Conservation (phyloP, 257 asterid species). For the Knoxia roxburghii region DNA sequence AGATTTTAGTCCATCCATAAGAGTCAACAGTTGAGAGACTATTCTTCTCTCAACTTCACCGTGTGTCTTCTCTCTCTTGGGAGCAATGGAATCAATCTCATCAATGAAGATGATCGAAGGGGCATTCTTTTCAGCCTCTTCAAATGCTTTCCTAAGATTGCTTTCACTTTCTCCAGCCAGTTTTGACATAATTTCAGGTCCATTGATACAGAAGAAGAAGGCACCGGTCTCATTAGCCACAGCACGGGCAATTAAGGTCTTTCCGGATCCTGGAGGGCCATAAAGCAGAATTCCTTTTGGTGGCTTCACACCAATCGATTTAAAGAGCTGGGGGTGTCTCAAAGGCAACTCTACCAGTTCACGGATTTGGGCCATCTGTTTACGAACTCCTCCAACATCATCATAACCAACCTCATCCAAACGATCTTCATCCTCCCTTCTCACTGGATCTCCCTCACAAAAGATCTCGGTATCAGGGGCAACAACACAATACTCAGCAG, state of each 20-base stretch:
- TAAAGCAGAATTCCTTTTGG: constrained; percentile 79
- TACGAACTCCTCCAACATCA: constrained; percentile 90
- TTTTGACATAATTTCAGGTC: constrained; percentile 90
- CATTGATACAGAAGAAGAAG: constrained; percentile 82
- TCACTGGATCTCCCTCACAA: constrained; percentile 78
- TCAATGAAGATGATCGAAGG: constrained; percentile 85
- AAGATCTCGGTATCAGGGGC: constrained; percentile 86
- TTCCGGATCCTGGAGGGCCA: constrained; percentile 93
- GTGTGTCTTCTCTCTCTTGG: constrained; percentile 82
- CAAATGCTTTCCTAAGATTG: constrained; percentile 90
- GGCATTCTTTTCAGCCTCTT: constrained; percentile 95
- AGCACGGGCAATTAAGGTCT: constrained; percentile 83
- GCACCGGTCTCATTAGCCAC: constrained; percentile 96
- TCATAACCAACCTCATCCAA: constrained; percentile 82
- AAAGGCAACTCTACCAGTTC: constrained; percentile 82
- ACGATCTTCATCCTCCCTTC: constrained; percentile 73
- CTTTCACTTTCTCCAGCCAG: constrained; percentile 94
- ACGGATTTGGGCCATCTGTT: constrained; percentile 88
- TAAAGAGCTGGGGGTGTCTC: constrained; percentile 85
- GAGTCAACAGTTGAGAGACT: constrained; percentile 87
- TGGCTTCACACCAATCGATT: constrained; percentile 82
- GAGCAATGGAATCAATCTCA: constrained; percentile 93
- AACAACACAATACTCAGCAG: constrained; percentile 72
- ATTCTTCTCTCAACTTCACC: constrained; percentile 97
- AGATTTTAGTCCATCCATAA: constrained; percentile 88